Conservation (phyloP, 495 filamentous ascomycete species). For the Achaetomiella virescens region DNA sequence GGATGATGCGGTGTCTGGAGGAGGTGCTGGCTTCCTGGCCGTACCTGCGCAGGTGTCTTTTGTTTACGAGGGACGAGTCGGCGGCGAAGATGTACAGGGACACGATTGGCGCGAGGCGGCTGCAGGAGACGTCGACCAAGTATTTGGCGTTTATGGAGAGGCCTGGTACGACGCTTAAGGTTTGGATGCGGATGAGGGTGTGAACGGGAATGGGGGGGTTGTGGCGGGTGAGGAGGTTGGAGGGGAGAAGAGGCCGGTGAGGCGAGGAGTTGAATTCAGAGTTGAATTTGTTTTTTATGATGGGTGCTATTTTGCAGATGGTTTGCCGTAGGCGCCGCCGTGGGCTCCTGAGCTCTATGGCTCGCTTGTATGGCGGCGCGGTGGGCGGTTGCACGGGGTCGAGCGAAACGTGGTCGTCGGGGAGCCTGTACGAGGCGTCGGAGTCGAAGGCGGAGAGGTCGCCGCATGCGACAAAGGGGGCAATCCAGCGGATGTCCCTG, state of each 20-base stretch:
- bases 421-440: constrained; percentile 85
- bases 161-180: constrained; percentile 12
- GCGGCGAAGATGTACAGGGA: constrained; percentile 43
- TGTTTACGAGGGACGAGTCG: constrained; percentile 39
- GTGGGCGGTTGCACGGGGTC: constrained; percentile 96
- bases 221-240: background rate
- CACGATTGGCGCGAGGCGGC: constrained; percentile 41
- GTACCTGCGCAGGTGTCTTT: constrained; percentile 47
- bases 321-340: constrained; percentile 71
- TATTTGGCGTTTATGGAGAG: constrained; percentile 29
- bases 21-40: constrained; percentile 52
- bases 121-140: constrained; percentile 17
- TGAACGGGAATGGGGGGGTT: background rate
- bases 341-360: constrained; percentile 72
- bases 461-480: constrained; percentile 90
- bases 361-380: constrained; percentile 87
- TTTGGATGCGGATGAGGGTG: background rate
- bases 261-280: background rate
- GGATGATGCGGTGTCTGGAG: constrained; percentile 54
- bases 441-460: constrained; percentile 92
- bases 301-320: background rate
- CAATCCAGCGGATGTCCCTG: constrained; percentile 66
- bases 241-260: background rate
- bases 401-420: constrained; percentile 64
- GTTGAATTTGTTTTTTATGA: background rate